Evolutionary conservation across 106 monocot genomes (phyloP).

Genomic region (Amphibolis antarctica): DNA sequence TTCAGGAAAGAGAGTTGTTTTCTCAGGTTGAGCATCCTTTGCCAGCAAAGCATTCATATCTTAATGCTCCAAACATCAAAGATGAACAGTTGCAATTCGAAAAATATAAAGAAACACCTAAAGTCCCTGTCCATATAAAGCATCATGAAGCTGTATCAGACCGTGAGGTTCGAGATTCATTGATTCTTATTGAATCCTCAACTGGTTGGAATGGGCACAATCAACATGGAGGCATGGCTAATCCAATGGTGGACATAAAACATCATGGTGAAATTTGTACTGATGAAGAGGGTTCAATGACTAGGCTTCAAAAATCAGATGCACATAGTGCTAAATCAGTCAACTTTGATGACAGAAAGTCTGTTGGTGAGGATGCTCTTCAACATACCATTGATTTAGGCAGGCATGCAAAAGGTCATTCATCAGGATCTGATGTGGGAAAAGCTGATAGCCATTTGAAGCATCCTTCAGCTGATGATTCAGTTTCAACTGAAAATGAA

Average conservation of each 20-base stretch:
- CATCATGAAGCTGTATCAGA: conserved; percentile 12
- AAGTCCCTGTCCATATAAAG: conserved; percentile 19
- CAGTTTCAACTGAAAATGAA: conserved; percentile 8
- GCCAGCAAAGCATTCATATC: conserved; percentile 16
- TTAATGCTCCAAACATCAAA: conserved; percentile 22
- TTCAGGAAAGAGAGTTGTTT: conserved; percentile 26
- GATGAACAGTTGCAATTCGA: conserved; percentile 42
- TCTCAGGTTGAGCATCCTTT: conserved; percentile 28
- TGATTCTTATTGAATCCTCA: background rate
- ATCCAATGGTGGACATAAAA: background rate
- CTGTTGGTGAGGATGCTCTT: conserved; percentile 8
- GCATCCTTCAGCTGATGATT: conserved; percentile 10
- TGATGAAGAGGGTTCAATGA: conserved; percentile 7
- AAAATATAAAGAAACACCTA: conserved; percentile 37
- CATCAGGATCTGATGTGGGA: conserved; percentile 12
- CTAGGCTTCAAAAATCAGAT: conserved; percentile 23
- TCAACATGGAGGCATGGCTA: background rate
- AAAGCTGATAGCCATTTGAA: conserved; percentile 2
- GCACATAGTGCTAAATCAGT: conserved; percentile 3
- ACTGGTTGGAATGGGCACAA: background rate
- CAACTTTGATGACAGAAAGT: conserved; percentile 10
- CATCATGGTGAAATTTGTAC: conserved; percentile 2
- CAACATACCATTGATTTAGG: conserved; percentile 12
- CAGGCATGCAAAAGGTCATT: conserved; percentile 12
- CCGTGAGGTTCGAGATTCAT: conserved; percentile 12